These are phyloP conservation scores for Gliomastix tumulicola DNA, from an alignment of 2,329 filamentous ascomycete genomes.

Conservation along the genomic window DNA sequence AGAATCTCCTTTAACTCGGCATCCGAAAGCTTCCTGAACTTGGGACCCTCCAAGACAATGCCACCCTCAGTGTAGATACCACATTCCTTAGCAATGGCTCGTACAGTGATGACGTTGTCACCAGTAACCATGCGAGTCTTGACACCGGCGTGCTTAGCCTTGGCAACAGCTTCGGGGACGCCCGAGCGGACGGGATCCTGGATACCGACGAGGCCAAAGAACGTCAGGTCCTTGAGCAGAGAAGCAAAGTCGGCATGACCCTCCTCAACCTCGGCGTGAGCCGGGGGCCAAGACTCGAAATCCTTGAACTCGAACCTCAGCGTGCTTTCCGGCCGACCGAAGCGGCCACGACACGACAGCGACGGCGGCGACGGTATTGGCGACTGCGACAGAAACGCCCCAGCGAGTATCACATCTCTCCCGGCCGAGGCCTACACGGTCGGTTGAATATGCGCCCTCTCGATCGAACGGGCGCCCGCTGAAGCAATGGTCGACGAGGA, in stretches of 20 bases:
- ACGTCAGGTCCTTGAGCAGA: conserved; percentile 33
- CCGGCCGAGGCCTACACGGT: background rate
- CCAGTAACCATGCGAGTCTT: conserved; percentile 58
- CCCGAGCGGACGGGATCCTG: conserved; percentile 59
- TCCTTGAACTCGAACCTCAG: conserved; percentile 71
- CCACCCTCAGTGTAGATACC: conserved; percentile 51
- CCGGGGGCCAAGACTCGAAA: conserved; percentile 63
- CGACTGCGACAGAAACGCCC: too few relatives aligned
- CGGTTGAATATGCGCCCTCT: background rate
- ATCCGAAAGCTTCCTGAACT: conserved; percentile 47
- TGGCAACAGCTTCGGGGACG: conserved; percentile 53
- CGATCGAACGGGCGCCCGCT: background rate
- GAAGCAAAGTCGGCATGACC: conserved; percentile 54
- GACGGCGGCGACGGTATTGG: too few relatives aligned
- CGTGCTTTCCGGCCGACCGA: too few relatives aligned
- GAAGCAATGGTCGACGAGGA: background rate
- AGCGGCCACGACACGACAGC: too few relatives aligned
- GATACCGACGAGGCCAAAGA: conserved; percentile 50
- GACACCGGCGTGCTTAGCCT: conserved; percentile 58
- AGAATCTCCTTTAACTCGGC: conserved; percentile 39
- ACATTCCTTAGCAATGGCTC: conserved; percentile 33
- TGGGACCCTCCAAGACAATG: conserved; percentile 47
- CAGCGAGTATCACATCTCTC: too few relatives aligned
- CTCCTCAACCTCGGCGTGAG: conserved; percentile 50
- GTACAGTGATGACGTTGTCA: conserved; percentile 35